Base-by-base conservation (phyloP, 306 rosid genomes). In the Amphicarpaea edgeworthii region DNA sequence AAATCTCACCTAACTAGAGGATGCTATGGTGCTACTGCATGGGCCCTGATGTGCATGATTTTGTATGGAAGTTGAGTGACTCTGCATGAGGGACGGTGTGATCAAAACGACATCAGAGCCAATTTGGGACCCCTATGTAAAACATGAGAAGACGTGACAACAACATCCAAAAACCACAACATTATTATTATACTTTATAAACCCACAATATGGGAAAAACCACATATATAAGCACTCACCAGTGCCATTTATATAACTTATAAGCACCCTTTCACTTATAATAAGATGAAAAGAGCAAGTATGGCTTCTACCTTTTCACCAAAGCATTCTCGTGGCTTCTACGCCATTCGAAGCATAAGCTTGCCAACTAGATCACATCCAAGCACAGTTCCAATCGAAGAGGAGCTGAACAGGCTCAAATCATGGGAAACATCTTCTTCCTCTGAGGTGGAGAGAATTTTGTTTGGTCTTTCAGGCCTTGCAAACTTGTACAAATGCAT, bases 331-430 rank as follows among this genome's bases (percentile, higher is more conserved):
- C 20, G 17, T 49, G 75, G 75, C 3, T n/a, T n/a, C n/a, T 76
- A 72, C 75, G 47, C 68, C 49, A 61, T 85, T 68, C 68, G 97
- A 76, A 84, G 90, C 60, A 88, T 88, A 37, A 92, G 93, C 54
- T 81, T 92, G 76, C 97, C 97, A 4, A 63, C 87, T 0, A 80
- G 93, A 83, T 88, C 96, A 45, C 97, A 92, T 76, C 93, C 97
- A 50, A 88, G 84, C 85, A 90, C 96, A 30, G 20, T 41, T 19
- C 55, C 14, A 41, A 51, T 84, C 2, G 93, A 90, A 73, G 85
- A 87, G 71, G 83, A 81, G 79, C 87, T 90, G 5, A 73, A 78
- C 89, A 88, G 84, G 84, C 84, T 92, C 30, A 83, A 55, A 81
- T 63, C 85, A 20, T 77, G 72, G 78, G 91, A 85, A 16, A 54